Base-by-base conservation (phyloP, 2,329 filamentous ascomycete genomes). In the Scolecobasidium constrictum region DNA sequence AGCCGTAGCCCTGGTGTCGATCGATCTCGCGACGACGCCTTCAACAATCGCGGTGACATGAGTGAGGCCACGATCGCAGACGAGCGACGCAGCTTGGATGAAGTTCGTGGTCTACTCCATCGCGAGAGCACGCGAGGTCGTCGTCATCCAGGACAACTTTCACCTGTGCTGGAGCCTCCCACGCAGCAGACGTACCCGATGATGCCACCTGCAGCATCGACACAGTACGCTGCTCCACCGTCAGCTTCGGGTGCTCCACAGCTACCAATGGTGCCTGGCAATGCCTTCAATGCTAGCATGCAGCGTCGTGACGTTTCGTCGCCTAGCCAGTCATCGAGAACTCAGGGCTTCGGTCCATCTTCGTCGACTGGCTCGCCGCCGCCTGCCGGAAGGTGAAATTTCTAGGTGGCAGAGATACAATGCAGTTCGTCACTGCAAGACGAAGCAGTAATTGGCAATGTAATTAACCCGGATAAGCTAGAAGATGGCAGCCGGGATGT, bases 11-110 rank as follows among this genome's bases (percentile, higher is more conserved):
- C 66, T 2, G 62, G 60, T 2, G 50, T 54, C 1, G 68, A 72
- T 44, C 51, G 58, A 1, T 55, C 62, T 9, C 63, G 66, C n/a
- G 66, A 69, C 23, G 63, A 66, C 15, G 62, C 62, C 3, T 70
- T 62, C 63, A 56, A 57, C n/a, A 52, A 56, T 17, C 58, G 59
- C 36, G 62, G 67, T 43, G 60, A 62, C 40, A 49, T 51, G 34
- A 59, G 55, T 22, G 33, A 31, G 38, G 28, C 21, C 9, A 20
- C 33, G 1, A 28, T 34, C 16, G 19, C 36, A 3, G 35, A 44
- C 5, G 42, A 44, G 21, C 7, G 67, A 60, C 60, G 64, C 11
- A 64, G 67, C 37, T 47, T 67, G 17, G 64, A 69, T n/a, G 65
- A 71, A 42, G 60, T 71, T 11, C 60, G 63, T 16, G 62, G 64